These are phyloP conservation scores for Capsicum chinense DNA, from an alignment of 257 asterid genomes.

Conservation along the genomic window DNA sequence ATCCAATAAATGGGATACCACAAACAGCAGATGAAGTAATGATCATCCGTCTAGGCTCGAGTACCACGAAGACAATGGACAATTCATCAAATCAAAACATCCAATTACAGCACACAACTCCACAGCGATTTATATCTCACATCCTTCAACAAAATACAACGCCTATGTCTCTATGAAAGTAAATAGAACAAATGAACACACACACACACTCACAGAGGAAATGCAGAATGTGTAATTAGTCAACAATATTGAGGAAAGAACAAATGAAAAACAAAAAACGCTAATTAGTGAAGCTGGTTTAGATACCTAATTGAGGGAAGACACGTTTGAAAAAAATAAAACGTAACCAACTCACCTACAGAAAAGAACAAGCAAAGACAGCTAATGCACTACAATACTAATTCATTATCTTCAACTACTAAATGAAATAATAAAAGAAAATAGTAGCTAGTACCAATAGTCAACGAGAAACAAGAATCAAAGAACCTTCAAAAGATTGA, in stretches of 20 bases:
- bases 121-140: neutral
- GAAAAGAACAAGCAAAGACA: neutral
- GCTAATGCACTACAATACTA: neutral
- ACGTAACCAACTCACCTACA: neutral
- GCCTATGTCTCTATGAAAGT: neutral
- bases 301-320: neutral
- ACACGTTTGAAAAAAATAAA: neutral
- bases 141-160: neutral
- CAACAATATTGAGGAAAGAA: conserved; percentile 7
- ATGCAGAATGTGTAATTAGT: conserved; percentile 4
- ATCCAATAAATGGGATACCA: neutral
- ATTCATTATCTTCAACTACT: conserved; percentile 11
- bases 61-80: neutral
- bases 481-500: neutral
- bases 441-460: neutral
- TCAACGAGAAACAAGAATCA: neutral
- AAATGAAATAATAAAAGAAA: neutral
- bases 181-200: neutral
- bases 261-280: neutral
- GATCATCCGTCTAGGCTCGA: neutral
- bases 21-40: neutral
- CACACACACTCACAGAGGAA: neutral
- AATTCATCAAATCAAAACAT: conserved; percentile 9
- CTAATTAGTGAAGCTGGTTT: neutral
- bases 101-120: neutral